Conservation (phyloP, 768 basidiomycete species). For the Tulasnella sp. region DNA sequence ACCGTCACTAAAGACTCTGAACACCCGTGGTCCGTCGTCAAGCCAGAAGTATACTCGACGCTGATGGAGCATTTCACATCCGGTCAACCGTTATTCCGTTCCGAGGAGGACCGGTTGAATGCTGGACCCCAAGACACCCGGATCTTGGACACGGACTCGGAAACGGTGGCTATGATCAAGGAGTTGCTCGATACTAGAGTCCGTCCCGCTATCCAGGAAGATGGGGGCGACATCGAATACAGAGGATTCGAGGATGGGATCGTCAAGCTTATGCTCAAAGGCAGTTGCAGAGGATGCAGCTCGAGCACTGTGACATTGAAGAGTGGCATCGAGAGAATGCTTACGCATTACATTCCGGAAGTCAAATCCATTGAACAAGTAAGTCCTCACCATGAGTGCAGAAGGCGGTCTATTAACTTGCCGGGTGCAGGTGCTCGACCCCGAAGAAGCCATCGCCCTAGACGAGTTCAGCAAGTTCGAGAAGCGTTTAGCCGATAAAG, state of each 20-base stretch:
- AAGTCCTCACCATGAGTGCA: constrained; percentile 29
- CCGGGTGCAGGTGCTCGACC: constrained; percentile 66
- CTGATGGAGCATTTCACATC: constrained; percentile 98
- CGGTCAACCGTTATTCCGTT: constrained; percentile 80
- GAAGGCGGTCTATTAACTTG: neutral
- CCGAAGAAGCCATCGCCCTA: constrained; percentile 81
- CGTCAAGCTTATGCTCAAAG: constrained; percentile 89
- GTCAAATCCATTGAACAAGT: constrained; percentile 90
- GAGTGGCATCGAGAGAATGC: constrained; percentile 95
- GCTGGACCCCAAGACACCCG: constrained; percentile 91
- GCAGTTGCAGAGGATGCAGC: constrained; percentile 92
- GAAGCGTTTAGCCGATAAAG: constrained; percentile 48
- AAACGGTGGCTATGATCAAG: constrained; percentile 98
- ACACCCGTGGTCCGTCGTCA: constrained; percentile 81
- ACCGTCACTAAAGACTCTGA: constrained; percentile 89
- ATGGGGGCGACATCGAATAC: constrained; percentile 97
- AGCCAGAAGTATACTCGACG: constrained; percentile 93
- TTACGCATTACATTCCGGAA: constrained; percentile 98
- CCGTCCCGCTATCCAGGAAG: constrained; percentile 96
- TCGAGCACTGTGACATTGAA: constrained; percentile 94
- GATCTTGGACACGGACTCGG: constrained; percentile 90
- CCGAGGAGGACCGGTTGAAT: constrained; percentile 68
- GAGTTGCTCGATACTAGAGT: constrained; percentile 93
- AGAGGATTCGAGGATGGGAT: constrained; percentile 82
- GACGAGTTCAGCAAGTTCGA: constrained; percentile 90